These are phyloP conservation scores for Mycena belliarum DNA, from an alignment of 768 basidiomycete genomes.

Conservation along the genomic window DNA sequence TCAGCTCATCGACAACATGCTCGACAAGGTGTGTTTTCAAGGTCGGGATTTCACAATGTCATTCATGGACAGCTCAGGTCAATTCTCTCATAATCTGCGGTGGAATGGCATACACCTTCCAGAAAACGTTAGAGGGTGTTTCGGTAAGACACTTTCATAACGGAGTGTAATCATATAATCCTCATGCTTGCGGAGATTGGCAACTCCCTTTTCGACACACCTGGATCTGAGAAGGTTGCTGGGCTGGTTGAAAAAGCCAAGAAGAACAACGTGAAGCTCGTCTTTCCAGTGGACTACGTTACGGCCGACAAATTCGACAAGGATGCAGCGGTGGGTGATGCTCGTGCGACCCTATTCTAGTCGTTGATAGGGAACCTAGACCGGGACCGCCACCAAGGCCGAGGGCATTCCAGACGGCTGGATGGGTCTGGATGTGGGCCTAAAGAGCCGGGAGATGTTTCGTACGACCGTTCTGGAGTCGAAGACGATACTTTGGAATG, in stretches of 20 bases:
- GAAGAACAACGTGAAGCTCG: conserved; percentile 87
- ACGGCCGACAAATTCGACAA: conserved; percentile 96
- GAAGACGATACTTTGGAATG: conserved; percentile 98
- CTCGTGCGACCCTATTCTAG: not conserved
- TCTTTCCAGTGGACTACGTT: conserved; percentile 94
- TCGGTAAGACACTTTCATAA: conserved; percentile 43
- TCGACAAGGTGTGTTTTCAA: conserved; percentile 75
- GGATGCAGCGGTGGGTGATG: conserved; percentile 69
- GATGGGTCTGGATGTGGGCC: conserved; percentile 95
- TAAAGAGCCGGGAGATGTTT: conserved; percentile 80
- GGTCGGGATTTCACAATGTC: not conserved
- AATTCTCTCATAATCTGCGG: conserved; percentile 95
- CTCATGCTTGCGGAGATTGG: conserved; percentile 66
- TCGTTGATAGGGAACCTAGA: conserved; percentile 38
- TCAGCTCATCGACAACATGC: conserved; percentile 97
- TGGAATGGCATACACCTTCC: conserved; percentile 99
- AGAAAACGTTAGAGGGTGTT: conserved; percentile 85
- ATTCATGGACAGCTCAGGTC: conserved; percentile 54
- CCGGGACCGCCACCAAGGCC: conserved; percentile 71
- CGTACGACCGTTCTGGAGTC: conserved; percentile 76
- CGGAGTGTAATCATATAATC: not conserved
- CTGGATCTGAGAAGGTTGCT: conserved; percentile 84
- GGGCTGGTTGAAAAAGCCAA: conserved; percentile 89
- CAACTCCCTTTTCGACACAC: conserved; percentile 88
- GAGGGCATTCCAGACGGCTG: conserved; percentile 90